A percentile compares a stretch with the other conserved stretches of the same genome.
phyloP scores from a whole-genome alignment of 176 grass and related monocot species.

The Oryza coarctata region DNA sequence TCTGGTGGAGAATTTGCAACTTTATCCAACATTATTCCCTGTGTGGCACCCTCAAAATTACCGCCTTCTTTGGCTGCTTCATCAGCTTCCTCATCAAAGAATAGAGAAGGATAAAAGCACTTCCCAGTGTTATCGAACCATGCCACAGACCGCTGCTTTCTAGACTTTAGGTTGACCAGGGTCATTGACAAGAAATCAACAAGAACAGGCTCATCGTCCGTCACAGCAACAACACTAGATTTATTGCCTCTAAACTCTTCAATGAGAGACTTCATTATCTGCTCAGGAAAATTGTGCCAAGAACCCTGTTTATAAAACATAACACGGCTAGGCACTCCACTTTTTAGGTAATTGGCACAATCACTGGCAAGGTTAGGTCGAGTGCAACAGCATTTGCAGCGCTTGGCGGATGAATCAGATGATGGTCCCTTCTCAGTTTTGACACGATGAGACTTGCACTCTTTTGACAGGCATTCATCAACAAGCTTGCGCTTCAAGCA shows the following conservation, averaged over 20 bases:
- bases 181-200: slow-evolving; percentile 82
- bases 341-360: slow-evolving; percentile 71
- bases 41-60: slow-evolving; percentile 1
- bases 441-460: slow-evolving; percentile 45
- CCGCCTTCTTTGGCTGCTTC: slow-evolving; percentile 12
- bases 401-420: slow-evolving; percentile 37
- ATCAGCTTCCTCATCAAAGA: slow-evolving; percentile 53
- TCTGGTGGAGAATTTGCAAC: slow-evolving; percentile 41
- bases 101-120: slow-evolving; percentile 59
- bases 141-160: slow-evolving; percentile 64
- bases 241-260: slow-evolving; percentile 50
- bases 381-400: slow-evolving; percentile 59
- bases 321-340: slow-evolving; percentile 48
- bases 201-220: slow-evolving; percentile 48
- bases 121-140: slow-evolving; percentile 65
- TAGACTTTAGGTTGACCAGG: slow-evolving; percentile 50
- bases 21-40: slow-evolving; percentile 45
- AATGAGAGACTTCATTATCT: slow-evolving; percentile 52
- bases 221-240: slow-evolving; percentile 51
- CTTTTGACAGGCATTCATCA: slow-evolving; percentile 52
- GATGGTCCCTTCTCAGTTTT: slow-evolving; percentile 37
- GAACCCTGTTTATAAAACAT: slow-evolving; percentile 66
- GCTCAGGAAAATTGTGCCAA: slow-evolving; percentile 63
- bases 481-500: slow-evolving; percentile 69
- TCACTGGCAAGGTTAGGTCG: slow-evolving; percentile 66